Evolutionary conservation across 2,329 filamentous ascomycete genomes (phyloP).

Genomic region (Pseudogymnoascus sp.): DNA sequence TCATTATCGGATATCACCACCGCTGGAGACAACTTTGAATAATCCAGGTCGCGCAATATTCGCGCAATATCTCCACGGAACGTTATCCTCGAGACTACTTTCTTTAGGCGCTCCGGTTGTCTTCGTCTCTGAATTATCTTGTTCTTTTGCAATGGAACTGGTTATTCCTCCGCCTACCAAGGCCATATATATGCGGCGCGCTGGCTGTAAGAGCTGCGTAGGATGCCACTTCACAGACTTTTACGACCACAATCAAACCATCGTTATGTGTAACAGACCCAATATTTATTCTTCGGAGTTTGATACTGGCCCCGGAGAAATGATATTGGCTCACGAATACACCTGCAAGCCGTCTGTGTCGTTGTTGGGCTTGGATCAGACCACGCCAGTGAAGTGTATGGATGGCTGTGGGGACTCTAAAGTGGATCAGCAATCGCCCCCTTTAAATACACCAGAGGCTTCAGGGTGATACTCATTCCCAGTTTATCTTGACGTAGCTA

Average conservation of each 20-base stretch:
- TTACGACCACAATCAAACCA: background rate
- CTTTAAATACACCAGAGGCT: background rate
- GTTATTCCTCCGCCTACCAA: background rate
- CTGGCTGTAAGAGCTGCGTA: background rate
- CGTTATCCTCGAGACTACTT: background rate
- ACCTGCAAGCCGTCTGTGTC: background rate
- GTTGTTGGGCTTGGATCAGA: background rate
- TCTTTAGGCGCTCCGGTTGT: background rate
- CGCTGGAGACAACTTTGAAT: background rate
- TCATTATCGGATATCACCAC: background rate
- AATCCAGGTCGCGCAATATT: background rate
- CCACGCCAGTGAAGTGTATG: background rate
- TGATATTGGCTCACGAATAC: background rate
- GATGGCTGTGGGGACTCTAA: background rate
- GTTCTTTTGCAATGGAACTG: background rate
- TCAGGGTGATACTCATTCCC: background rate
- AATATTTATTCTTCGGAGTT: background rate
- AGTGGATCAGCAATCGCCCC: background rate
- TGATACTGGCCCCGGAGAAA: background rate
- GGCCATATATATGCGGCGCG: background rate
- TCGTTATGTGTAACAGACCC: background rate
- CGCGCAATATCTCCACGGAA: background rate
- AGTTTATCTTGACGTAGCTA: background rate
- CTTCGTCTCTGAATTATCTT: background rate
- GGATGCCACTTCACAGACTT: background rate